phyloP scores from a whole-genome alignment of 179 eudicot species.

The Camellia oleifera region DNA sequence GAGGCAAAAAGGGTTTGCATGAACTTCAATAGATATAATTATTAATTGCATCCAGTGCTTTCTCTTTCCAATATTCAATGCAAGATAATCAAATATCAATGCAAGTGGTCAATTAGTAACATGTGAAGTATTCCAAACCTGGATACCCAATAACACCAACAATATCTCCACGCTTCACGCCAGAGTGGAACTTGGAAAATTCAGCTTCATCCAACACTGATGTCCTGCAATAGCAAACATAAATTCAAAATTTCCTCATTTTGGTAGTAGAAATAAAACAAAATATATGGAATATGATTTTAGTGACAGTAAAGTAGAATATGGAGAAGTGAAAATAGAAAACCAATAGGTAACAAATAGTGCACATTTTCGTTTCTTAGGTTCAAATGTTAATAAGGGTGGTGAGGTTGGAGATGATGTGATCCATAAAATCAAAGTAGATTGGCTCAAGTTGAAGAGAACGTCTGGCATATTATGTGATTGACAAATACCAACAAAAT shows the following conservation, averaged over 20 bases:
- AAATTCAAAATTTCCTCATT: background rate
- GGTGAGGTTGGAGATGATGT: no score
- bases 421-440: no score
- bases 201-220: slow-evolving; percentile 75
- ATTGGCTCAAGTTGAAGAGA: no score
- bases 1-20: background rate
- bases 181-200: slow-evolving; percentile 63
- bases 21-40: background rate
- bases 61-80: background rate
- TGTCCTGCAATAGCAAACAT: slow-evolving; percentile 36
- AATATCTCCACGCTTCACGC: slow-evolving; percentile 95
- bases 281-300: no score
- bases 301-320: no score
- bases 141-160: slow-evolving; percentile 91
- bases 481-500: no score
- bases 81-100: background rate
- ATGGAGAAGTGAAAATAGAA: no score
- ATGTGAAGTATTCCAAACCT: slow-evolving; percentile 40
- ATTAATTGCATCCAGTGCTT: background rate
- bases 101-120: background rate
- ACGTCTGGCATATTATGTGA: no score
- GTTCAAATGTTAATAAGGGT: no score
- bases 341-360: no score
- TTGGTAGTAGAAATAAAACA: no score
- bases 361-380: no score